Conservation (phyloP, 768 basidiomycete genomes). For the Tricholoma saponaceum region DNA sequence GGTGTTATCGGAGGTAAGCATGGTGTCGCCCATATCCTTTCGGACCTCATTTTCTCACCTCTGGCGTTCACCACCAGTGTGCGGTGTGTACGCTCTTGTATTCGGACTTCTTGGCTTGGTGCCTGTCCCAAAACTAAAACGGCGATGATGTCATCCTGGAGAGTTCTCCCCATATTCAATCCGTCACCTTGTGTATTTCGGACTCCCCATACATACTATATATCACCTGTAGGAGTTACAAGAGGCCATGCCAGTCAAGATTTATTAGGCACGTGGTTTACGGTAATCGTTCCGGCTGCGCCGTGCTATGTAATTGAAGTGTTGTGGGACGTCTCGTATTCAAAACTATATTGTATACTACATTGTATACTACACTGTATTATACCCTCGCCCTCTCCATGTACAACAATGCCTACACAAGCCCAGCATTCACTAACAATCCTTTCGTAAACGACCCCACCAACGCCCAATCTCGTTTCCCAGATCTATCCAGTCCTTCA, state of each 20-base stretch:
- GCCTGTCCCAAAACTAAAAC: constrained; percentile 53
- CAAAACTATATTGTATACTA: too few relatives aligned
- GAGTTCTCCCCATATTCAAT: not conserved
- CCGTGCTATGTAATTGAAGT: too few relatives aligned
- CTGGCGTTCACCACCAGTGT: constrained; percentile 38
- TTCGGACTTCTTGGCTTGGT: constrained; percentile 77
- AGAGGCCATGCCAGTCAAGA: too few relatives aligned
- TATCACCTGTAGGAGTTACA: not conserved
- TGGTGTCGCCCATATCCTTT: not conserved
- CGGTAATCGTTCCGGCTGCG: too few relatives aligned
- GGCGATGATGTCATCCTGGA: constrained; percentile 15
- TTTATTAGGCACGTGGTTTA: not conserved
- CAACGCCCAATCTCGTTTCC: constrained; percentile 52
- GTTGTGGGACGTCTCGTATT: too few relatives aligned
- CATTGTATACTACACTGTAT: not conserved
- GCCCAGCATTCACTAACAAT: constrained; percentile 52
- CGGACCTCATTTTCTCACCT: not conserved
- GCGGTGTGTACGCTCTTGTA: constrained; percentile 61
- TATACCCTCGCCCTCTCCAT: constrained; percentile 20
- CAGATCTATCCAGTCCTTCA: constrained; percentile 47
- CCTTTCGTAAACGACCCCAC: constrained; percentile 60
- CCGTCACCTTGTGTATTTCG: not conserved
- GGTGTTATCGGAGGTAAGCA: constrained; percentile 59
- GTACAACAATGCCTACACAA: constrained; percentile 40
- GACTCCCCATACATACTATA: too few relatives aligned